Conservation (phyloP, 2,329 filamentous ascomycete species). For the Curvularia verruculosa region DNA sequence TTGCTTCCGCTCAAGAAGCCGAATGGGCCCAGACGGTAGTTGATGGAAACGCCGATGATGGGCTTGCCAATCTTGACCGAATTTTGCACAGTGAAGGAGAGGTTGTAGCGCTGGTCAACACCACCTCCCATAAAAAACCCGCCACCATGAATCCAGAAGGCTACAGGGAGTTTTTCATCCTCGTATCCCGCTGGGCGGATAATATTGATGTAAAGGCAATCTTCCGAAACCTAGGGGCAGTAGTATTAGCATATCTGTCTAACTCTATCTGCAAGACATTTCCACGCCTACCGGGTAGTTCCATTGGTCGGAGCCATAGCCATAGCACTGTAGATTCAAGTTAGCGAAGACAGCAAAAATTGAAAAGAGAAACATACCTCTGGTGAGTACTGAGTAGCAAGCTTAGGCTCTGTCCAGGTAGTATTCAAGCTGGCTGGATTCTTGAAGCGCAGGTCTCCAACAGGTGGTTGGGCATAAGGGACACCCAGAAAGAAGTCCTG, state of each 20-base stretch:
- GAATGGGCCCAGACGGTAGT: slow-evolving; percentile 63
- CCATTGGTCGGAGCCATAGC: slow-evolving; percentile 46
- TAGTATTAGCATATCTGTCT: neutral
- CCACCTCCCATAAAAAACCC: slow-evolving; percentile 57
- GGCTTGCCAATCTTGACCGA: slow-evolving; percentile 55
- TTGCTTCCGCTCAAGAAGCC: slow-evolving; percentile 65
- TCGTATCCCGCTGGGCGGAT: slow-evolving; percentile 50
- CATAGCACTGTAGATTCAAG: slow-evolving; percentile 41
- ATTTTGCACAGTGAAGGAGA: slow-evolving; percentile 55
- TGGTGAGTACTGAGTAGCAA: slow-evolving; percentile 44
- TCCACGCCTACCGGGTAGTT: slow-evolving; percentile 48
- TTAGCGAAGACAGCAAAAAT: slow-evolving; percentile 10
- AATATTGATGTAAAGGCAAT: slow-evolving; percentile 59
- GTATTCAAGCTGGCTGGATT: slow-evolving; percentile 56
- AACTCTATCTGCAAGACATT: neutral
- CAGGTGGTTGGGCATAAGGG: slow-evolving; percentile 53
- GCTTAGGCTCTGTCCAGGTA: slow-evolving; percentile 45
- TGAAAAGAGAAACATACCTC: slow-evolving; percentile 16
- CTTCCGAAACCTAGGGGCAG: slow-evolving; percentile 53
- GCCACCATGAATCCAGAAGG: slow-evolving; percentile 63
- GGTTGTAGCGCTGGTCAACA: slow-evolving; percentile 61
- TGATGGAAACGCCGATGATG: slow-evolving; percentile 53
- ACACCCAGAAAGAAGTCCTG: slow-evolving; percentile 57
- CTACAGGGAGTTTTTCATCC: slow-evolving; percentile 56
- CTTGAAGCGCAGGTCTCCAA: slow-evolving; percentile 58